Percentiles rank a stretch among this genome's conserved stretches.
Conservation (phyloP, 1,284 basidiomycete species). For the Phenoliferia sp. region DNA sequence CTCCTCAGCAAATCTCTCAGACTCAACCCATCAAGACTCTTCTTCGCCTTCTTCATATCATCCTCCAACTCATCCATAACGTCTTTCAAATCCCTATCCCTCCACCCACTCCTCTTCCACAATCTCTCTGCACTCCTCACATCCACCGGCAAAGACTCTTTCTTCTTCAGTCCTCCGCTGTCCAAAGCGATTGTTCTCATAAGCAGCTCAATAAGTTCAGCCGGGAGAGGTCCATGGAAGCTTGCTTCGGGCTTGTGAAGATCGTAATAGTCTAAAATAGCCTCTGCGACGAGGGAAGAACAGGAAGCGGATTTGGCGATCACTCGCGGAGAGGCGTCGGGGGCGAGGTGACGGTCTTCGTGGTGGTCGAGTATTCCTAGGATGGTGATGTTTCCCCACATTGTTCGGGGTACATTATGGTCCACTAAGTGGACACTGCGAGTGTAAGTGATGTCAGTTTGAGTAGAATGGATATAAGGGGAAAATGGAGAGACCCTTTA, state of each 20-base stretch:
- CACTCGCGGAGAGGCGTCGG: constrained; percentile 37
- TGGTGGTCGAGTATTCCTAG: constrained; percentile 43
- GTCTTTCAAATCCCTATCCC: constrained; percentile 15
- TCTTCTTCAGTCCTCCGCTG: constrained; percentile 20
- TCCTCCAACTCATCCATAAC: constrained; percentile 37
- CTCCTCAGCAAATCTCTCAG: constrained; percentile 40
- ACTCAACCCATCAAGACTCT: constrained; percentile 38
- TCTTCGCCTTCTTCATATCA: constrained; percentile 37
- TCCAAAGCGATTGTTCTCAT: constrained; percentile 35
- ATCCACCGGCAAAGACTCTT: constrained; percentile 21
- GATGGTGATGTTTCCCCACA: constrained; percentile 25
- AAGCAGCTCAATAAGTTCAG: constrained; percentile 31
- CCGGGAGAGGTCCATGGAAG: constrained; percentile 14
- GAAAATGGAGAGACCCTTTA: background rate
- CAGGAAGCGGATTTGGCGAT: constrained; percentile 38
- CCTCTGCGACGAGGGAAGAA: constrained; percentile 38
- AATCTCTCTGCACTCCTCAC: constrained; percentile 14
- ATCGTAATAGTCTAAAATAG: constrained; percentile 13
- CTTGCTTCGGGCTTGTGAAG: background rate
- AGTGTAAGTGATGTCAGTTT: constrained; percentile 8
- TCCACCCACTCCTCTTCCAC: constrained; percentile 18
- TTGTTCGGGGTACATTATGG: constrained; percentile 37
- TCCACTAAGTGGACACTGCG: constrained; percentile 43
- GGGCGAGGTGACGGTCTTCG: constrained; percentile 38
- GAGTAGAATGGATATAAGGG: background rate